Evolutionary conservation across 2,329 filamentous ascomycete genomes (phyloP).

Genomic region (Aspergillus neoniger): DNA sequence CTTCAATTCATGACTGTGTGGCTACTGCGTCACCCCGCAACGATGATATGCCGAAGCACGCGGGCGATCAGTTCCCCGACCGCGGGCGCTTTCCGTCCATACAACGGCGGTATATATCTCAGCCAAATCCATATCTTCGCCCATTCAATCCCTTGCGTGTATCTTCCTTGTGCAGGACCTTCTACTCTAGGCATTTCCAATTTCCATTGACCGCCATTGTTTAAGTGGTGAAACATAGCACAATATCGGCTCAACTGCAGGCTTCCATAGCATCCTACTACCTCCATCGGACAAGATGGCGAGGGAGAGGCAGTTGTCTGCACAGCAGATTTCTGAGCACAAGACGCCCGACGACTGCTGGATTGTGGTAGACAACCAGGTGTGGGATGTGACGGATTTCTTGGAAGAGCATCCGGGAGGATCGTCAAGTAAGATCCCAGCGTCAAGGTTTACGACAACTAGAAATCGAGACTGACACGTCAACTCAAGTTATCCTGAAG

Average conservation of each 20-base stretch:
- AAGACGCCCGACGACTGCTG: slow-evolving; percentile 57
- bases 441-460: no score
- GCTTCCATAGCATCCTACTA: neutral
- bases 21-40: slow-evolving; percentile 1
- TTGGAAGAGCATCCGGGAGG: slow-evolving; percentile 65
- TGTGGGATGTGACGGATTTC: slow-evolving; percentile 70
- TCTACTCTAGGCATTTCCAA: no score
- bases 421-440: slow-evolving; percentile 47
- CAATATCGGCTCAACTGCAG: no score
- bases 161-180: neutral
- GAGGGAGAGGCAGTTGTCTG: slow-evolving; percentile 39
- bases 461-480: neutral
- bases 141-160: neutral
- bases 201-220: no score
- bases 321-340: slow-evolving; percentile 52
- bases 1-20: neutral
- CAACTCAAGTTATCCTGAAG: slow-evolving; percentile 44
- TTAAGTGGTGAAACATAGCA: no score
- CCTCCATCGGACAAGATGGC: slow-evolving; percentile 25
- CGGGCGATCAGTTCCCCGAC: neutral
- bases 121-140: neutral
- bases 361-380: slow-evolving; percentile 68
- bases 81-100: neutral
- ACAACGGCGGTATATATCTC: neutral
- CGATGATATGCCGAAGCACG: slow-evolving; percentile 9